Evolutionary conservation across 78 protist species (phyloP).

Genomic region (Guillardia theta): DNA sequence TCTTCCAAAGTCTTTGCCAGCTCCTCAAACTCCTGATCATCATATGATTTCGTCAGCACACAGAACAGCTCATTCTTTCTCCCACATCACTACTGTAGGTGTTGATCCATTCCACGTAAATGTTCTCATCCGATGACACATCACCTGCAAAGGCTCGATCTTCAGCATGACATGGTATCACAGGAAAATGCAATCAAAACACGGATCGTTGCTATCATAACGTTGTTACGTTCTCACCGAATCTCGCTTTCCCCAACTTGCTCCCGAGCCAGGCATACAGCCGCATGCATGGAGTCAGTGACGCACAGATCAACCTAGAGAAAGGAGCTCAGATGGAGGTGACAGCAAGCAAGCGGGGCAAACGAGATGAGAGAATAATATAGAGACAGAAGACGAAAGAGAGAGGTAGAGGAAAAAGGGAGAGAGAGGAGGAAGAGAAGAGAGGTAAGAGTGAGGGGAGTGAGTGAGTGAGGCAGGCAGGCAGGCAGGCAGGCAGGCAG

Average conservation of each 20-base stretch:
- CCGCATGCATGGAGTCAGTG: slow-evolving; percentile 20
- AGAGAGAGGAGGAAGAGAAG: not conserved
- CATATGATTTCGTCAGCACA: no score
- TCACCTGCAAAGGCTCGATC: no score
- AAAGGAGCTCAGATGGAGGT: not conserved
- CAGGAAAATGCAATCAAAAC: no score
- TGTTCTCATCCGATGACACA: not conserved
- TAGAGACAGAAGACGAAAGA: not conserved
- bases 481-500: not conserved
- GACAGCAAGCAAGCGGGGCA: not conserved
- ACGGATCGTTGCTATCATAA: no score
- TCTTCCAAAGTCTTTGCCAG: not conserved
- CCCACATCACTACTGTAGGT: not conserved
- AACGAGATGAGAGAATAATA: not conserved
- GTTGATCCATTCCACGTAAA: not conserved
- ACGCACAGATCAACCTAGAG: not conserved
- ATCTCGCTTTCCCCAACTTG: not conserved
- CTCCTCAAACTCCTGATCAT: not conserved
- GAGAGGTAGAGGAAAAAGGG: not conserved
- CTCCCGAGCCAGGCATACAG: not conserved
- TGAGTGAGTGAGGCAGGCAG: not conserved
- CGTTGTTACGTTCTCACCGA: no score
- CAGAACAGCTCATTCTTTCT: no score
- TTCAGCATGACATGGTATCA: no score
- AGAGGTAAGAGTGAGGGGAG: not conserved